A percentile compares a stretch with the other conserved stretches of the same genome.
Evolutionary conservation across 202 grass and related monocot species (phyloP).

Genomic region (Carex arenaria): DNA sequence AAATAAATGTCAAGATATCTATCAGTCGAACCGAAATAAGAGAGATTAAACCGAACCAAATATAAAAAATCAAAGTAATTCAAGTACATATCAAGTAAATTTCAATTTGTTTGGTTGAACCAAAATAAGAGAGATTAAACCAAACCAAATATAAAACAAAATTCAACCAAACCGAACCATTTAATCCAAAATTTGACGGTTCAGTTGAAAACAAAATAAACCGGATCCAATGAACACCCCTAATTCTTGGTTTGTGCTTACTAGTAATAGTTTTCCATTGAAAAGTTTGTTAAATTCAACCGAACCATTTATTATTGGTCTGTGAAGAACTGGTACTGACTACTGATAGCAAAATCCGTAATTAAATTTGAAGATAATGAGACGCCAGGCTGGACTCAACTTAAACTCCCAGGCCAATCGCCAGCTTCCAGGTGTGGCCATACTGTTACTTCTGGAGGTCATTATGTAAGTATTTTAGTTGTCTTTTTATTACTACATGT

Average conservation of each 20-base stretch:
- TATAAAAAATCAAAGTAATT: too few relatives aligned
- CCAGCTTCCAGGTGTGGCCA: conserved; percentile 80
- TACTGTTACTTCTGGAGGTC: conserved; percentile 85
- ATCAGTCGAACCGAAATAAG: too few relatives aligned
- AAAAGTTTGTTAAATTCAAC: not conserved
- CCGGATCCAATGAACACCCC: too few relatives aligned
- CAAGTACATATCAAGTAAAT: too few relatives aligned
- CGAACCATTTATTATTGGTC: not conserved
- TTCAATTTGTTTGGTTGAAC: too few relatives aligned
- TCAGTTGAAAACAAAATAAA: too few relatives aligned
- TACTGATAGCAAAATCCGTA: not conserved
- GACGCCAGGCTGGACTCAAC: conserved; percentile 82
- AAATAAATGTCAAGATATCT: too few relatives aligned
- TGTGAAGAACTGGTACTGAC: not conserved
- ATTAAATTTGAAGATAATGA: conserved; percentile 54
- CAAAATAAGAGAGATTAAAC: too few relatives aligned
- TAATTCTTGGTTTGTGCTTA: not conserved
- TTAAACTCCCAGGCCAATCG: conserved; percentile 85
- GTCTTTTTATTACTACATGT: not conserved
- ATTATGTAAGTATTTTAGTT: conserved; percentile 67
- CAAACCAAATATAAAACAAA: too few relatives aligned
- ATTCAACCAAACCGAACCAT: too few relatives aligned
- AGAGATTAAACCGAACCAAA: too few relatives aligned
- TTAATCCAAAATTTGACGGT: too few relatives aligned
- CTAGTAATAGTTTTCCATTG: not conserved